Evolutionary conservation across 805 yeast genomes (phyloP), one percentile per base, ranked within the genome.

Genomic region (Yarrowia osloensis): DNA sequence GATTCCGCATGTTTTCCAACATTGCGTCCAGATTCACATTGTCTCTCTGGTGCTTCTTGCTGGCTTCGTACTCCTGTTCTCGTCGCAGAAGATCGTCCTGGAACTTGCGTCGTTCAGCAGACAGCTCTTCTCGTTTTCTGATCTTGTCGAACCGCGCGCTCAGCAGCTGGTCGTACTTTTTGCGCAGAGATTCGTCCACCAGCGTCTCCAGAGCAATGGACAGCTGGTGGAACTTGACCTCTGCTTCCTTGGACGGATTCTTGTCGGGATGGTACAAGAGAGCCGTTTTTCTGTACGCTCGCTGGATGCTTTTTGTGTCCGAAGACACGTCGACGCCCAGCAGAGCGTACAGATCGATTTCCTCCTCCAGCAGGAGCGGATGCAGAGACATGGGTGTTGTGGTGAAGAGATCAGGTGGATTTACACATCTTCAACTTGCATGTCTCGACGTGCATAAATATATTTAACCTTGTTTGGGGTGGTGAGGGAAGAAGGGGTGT

Each of bases 241-340:
- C 71, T 13, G 75, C 75, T 11, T 71, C 74, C 29, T 69, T 68
- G 19, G 71, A 68, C 8, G 74, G 71, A 46, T 73, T 73, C 59
- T 73, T 73, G 61, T 73, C 76, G 5, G 76, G 75, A 46, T 73
- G 75, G 59, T 70, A 72, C 19, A 57, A 42, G 1, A 59, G 65
- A 1, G 70, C 69, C 13, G 66, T 46, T 62, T 54, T 63, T 24
- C 68, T 13, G 52, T 68, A 68, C 2, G 70, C 69, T 2, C 69
- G 37, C 29, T 62, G 52, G 15, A 68, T 61, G n/a, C 22, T 57
- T 31, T 31, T 37, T 17, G 39, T 49, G 26, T 37, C 42, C 3
- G 69, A 33, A 1, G 28, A 7, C 26, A 31, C 33, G 13, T 66
- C 66, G 6, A 73, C 46, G n/a, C 70, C 71, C 24, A 73, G 69